phyloP scores from a whole-genome alignment of 805 yeast genomes.

The Yarrowia bubula region DNA sequence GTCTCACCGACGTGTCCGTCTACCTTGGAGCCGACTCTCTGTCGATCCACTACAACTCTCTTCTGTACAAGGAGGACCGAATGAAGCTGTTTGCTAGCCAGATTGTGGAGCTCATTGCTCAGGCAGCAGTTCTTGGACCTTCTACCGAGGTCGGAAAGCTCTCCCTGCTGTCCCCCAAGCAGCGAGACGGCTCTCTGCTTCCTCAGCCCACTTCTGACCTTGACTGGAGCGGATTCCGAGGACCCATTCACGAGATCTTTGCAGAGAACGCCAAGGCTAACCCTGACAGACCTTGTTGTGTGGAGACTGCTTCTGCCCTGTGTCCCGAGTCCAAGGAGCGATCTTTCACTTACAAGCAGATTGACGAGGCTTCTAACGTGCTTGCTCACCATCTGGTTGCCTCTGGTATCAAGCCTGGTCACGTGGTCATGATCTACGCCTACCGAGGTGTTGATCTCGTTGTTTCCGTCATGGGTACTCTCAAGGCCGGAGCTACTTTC shows the following conservation, averaged over 20 bases:
- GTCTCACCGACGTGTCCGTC: conserved; percentile 59
- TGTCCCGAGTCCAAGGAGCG: conserved; percentile 51
- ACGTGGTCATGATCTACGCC: conserved; percentile 96
- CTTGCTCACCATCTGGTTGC: conserved; percentile 84
- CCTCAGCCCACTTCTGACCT: conserved; percentile 88
- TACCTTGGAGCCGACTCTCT: conserved; percentile 41
- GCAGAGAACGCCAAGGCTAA: conserved; percentile 76
- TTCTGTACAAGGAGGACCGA: conserved; percentile 70
- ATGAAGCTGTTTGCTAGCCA: conserved; percentile 58
- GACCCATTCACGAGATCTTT: conserved; percentile 96
- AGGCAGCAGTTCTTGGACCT: conserved; percentile 28
- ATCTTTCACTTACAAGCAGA: conserved; percentile 78
- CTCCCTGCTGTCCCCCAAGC: conserved; percentile 67
- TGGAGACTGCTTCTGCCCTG: conserved; percentile 77
- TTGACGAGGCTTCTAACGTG: conserved; percentile 87
- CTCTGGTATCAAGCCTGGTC: conserved; percentile 84
- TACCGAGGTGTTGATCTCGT: conserved; percentile 95
- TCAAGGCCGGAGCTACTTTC: conserved; percentile 98
- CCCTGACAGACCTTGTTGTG: conserved; percentile 88
- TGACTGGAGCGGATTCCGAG: conserved; percentile 88
- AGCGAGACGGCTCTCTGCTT: conserved; percentile 46
- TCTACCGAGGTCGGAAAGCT: conserved; percentile 47
- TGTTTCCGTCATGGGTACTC: conserved; percentile 95
- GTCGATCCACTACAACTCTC: conserved; percentile 65
- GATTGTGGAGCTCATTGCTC: conserved; percentile 45